A percentile compares a stretch with the other conserved stretches of the same genome.
These are phyloP conservation scores for Biscutella laevigata DNA, from an alignment of 441 rosid genomes.

Conservation along the genomic window DNA sequence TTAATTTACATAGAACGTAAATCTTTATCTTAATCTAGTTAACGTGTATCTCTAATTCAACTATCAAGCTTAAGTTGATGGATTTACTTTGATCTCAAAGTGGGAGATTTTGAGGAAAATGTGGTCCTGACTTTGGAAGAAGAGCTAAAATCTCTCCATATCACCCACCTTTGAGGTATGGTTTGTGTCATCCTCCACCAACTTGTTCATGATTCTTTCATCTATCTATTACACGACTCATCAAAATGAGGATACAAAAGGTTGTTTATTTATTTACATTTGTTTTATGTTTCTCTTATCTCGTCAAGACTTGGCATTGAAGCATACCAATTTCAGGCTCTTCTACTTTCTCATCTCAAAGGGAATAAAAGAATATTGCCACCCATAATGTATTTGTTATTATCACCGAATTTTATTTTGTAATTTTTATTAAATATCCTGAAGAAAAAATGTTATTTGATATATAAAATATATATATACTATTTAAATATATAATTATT, in stretches of 20 bases:
- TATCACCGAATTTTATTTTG: too few species aligned
- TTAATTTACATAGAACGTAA: too few species aligned
- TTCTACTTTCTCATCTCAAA: constrained; percentile 16
- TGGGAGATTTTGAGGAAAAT: constrained; percentile 18
- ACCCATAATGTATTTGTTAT: constrained; percentile 14
- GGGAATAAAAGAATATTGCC: constrained; percentile 20
- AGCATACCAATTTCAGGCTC: constrained; percentile 21
- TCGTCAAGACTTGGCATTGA: constrained; percentile 24
- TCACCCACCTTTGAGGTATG: constrained; percentile 31
- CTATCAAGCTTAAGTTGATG: constrained; percentile 14
- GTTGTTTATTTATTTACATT: constrained; percentile 4
- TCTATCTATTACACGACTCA: background rate
- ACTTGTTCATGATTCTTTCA: constrained; percentile 8
- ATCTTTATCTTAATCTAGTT: too few species aligned
- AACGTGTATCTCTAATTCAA: too few species aligned
- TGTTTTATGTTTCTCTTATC: constrained; percentile 8
- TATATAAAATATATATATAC: too few species aligned
- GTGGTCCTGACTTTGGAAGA: constrained; percentile 24
- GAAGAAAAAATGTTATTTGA: too few species aligned
- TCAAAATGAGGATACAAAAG: constrained; percentile 11
- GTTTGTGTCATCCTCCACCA: constrained; percentile 30
- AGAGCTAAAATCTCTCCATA: constrained; percentile 22
- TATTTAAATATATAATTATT: too few species aligned
- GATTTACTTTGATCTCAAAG: constrained; percentile 18
- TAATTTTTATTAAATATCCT: too few species aligned